These are phyloP conservation scores for Geotrichum siamense DNA, from an alignment of 1,139 yeast species.

Conservation along the genomic window DNA sequence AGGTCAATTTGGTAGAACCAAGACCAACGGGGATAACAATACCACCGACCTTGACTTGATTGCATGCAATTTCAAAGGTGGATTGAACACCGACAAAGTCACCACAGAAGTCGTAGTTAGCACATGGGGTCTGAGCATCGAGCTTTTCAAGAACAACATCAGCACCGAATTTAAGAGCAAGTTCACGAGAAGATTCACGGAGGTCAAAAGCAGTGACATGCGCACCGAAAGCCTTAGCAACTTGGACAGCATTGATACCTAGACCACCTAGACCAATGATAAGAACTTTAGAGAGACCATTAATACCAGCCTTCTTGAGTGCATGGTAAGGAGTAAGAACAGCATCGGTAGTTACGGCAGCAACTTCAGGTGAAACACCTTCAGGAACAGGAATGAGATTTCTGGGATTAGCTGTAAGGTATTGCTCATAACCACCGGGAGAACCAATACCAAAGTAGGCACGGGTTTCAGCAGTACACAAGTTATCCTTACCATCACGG, in stretches of 20 bases:
- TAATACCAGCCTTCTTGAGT: constrained; percentile 34
- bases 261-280: constrained; percentile 48
- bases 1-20: constrained; percentile 35
- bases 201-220: constrained; percentile 40
- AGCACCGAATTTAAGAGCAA: constrained; percentile 41
- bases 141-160: constrained; percentile 40
- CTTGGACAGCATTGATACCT: constrained; percentile 46
- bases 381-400: constrained; percentile 40
- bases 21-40: constrained; percentile 43
- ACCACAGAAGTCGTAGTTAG: constrained; percentile 32
- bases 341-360: constrained; percentile 48
- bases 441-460: constrained; percentile 36
- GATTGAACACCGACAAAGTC: constrained; percentile 44
- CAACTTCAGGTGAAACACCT: constrained; percentile 40
- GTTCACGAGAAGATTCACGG: constrained; percentile 32
- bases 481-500: constrained; percentile 41
- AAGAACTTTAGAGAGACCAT: constrained; percentile 39
- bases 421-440: constrained; percentile 49
- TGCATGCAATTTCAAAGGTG: constrained; percentile 28
- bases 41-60: constrained; percentile 39
- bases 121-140: constrained; percentile 21
- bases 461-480: constrained; percentile 29
- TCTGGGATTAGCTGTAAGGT: constrained; percentile 33
- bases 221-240: constrained; percentile 40
- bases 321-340: constrained; percentile 50